These are phyloP conservation scores for Malus sieversii DNA, from an alignment of 306 rosid species.

Conservation along the genomic window DNA sequence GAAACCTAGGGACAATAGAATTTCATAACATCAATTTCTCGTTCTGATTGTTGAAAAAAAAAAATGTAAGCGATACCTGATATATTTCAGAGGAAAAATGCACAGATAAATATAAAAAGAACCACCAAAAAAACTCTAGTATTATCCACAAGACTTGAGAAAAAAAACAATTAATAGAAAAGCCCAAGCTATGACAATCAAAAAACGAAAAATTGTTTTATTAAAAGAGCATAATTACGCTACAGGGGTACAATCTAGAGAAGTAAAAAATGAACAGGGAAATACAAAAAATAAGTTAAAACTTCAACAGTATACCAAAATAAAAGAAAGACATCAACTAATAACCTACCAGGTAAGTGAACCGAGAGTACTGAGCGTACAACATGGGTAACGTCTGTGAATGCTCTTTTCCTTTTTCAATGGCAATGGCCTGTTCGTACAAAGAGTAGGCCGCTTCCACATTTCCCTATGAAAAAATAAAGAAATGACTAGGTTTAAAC, in stretches of 20 bases:
- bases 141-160: neutral
- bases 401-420: slow-evolving; percentile 95
- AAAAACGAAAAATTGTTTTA: too few relatives aligned
- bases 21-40: neutral
- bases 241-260: too few relatives aligned
- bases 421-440: slow-evolving; percentile 90
- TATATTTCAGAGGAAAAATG: neutral
- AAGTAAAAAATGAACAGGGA: too few relatives aligned
- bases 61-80: neutral
- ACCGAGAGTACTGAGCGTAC: slow-evolving; percentile 83
- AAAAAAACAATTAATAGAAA: too few relatives aligned
- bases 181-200: too few relatives aligned
- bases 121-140: neutral
- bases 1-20: slow-evolving; percentile 47
- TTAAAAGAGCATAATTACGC: too few relatives aligned
- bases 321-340: neutral
- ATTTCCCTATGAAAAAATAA: slow-evolving; percentile 55
- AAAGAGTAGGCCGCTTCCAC: slow-evolving; percentile 72
- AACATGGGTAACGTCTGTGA: slow-evolving; percentile 75
- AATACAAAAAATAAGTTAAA: neutral
- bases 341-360: slow-evolving; percentile 64
- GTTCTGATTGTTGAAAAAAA: neutral
- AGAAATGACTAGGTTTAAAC: slow-evolving; percentile 11
- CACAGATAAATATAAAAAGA: neutral
- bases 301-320: neutral